Conservation (phyloP, 176 grass and related monocot species). For the Paspalum notatum region DNA sequence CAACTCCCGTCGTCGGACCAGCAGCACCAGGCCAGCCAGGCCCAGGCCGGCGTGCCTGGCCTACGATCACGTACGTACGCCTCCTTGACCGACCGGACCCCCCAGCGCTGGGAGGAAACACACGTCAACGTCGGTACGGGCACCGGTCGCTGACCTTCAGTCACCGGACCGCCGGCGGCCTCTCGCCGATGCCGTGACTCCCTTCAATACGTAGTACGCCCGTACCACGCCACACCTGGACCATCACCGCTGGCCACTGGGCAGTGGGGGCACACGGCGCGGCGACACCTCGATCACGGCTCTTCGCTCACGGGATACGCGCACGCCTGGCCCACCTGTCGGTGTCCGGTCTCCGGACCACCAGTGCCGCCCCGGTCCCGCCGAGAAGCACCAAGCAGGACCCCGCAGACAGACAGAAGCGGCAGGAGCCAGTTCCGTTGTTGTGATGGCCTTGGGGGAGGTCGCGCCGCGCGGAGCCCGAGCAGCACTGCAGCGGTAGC, state of each 20-base stretch:
- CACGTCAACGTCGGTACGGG: conserved; percentile 22
- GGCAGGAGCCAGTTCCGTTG: no score
- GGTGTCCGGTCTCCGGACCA: background rate
- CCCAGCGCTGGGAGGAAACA: background rate
- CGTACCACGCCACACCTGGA: background rate
- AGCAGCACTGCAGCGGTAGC: background rate
- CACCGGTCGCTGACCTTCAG: conserved; percentile 5
- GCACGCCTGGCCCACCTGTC: background rate
- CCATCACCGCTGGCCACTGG: background rate
- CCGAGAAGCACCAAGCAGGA: background rate
- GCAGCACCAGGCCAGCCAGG: background rate
- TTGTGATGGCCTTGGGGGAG: no score
- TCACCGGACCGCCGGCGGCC: background rate
- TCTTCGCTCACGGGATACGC: background rate
- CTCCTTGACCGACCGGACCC: background rate
- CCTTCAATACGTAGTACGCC: background rate
- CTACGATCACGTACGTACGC: conserved; percentile 18
- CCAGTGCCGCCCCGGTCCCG: background rate
- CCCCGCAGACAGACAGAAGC: no score
- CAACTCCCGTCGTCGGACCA: background rate
- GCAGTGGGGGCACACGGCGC: no score
- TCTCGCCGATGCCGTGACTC: conserved; percentile 17
- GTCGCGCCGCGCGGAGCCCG: background rate
- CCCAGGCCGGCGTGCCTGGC: background rate
- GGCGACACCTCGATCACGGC: background rate